Evolutionary conservation across 108 stramenopile species (phyloP).

Genomic region (Pseudonitzschia delicatissima): DNA sequence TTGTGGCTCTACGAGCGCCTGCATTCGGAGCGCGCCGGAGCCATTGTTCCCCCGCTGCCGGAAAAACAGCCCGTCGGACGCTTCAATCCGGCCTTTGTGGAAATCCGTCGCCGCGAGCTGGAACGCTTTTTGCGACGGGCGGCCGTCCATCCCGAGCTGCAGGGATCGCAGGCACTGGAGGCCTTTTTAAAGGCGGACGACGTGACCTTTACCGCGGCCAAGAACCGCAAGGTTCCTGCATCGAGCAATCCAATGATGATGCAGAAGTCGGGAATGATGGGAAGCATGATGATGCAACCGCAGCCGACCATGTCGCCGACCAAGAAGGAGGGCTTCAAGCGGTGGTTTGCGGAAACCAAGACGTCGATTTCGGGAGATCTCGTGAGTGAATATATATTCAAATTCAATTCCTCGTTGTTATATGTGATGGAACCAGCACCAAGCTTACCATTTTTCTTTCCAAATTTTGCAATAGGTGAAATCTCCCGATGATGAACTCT

Average conservation of each 20-base stretch:
- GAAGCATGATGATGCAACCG: conserved; percentile 20
- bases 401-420: background rate
- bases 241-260: conserved; percentile 23
- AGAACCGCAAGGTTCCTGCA: conserved; percentile 40
- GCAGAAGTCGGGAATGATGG: conserved; percentile 7
- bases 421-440: no score
- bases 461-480: conserved; percentile 3
- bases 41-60: conserved; percentile 95
- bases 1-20: conserved; percentile 93
- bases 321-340: conserved; percentile 76
- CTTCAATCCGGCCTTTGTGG: conserved; percentile 83
- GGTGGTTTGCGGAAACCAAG: conserved; percentile 89
- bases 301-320: conserved; percentile 3
- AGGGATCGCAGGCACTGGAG: conserved; percentile 71
- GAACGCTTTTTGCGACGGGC: conserved; percentile 90
- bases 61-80: conserved; percentile 94
- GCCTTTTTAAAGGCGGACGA: conserved; percentile 92
- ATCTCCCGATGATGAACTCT: conserved; percentile 86
- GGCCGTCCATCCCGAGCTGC: conserved; percentile 87
- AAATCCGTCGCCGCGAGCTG: conserved; percentile 76
- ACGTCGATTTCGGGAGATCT: conserved; percentile 76
- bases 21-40: conserved; percentile 82
- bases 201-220: conserved; percentile 72
- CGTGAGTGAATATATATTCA: no score
- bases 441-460: no score